A percentile compares a stretch with the other conserved stretches of the same genome.
These are phyloP conservation scores for Acanthochlamys bracteata DNA, from an alignment of 106 monocot species.

Conservation along the genomic window DNA sequence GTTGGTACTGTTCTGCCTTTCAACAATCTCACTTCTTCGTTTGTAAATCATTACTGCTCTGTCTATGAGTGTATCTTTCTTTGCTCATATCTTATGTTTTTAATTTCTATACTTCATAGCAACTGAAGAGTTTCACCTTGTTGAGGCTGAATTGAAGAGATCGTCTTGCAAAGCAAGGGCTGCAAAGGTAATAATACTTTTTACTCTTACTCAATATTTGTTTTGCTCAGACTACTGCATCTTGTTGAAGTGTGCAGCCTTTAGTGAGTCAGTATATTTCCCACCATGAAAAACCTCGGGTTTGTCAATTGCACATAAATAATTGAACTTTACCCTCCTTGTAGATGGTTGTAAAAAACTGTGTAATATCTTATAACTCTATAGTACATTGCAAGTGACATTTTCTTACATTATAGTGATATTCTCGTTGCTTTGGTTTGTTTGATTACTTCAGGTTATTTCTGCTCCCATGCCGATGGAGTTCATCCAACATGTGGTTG, in stretches of 20 bases:
- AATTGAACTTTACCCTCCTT: no score
- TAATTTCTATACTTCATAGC: constrained; percentile 16
- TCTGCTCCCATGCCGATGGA: constrained; percentile 23
- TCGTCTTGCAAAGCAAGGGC: constrained; percentile 36
- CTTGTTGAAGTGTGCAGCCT: no score
- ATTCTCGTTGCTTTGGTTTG: constrained; percentile 1
- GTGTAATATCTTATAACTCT: no score
- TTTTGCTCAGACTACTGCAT: no score
- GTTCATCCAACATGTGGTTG: constrained; percentile 21
- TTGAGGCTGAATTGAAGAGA: constrained; percentile 47
- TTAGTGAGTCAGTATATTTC: no score
- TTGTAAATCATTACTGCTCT: no score
- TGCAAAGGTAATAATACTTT: neutral
- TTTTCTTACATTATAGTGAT: neutral
- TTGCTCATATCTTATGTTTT: neutral
- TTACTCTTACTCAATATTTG: no score
- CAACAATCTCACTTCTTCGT: neutral
- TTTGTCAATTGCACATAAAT: no score
- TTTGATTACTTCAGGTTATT: constrained; percentile 22
- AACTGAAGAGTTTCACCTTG: constrained; percentile 61
- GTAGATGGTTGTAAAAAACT: no score
- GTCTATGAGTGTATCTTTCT: no score
- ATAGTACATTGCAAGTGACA: no score
- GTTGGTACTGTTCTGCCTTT: constrained; percentile 9
- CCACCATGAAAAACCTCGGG: no score